phyloP scores from a whole-genome alignment of 2,329 filamentous ascomycete genomes.

The Grosmannia serpens region DNA sequence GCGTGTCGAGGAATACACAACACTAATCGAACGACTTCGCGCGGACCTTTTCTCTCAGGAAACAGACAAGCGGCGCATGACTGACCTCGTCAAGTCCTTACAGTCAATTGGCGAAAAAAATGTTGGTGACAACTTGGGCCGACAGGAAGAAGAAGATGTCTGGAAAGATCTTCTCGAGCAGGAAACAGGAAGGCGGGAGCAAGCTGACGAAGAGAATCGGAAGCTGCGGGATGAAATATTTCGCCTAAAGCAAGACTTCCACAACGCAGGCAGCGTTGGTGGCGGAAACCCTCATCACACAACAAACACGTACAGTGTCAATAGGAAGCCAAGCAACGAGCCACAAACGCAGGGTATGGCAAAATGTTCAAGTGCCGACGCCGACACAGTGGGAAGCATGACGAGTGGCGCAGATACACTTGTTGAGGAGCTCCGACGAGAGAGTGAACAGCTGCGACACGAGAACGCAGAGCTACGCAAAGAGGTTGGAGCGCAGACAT shows the following conservation, averaged over 20 bases:
- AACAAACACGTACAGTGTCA: slow-evolving; percentile 56
- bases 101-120: slow-evolving; percentile 47
- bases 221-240: slow-evolving; percentile 75
- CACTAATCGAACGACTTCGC: slow-evolving; percentile 71
- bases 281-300: slow-evolving; percentile 38
- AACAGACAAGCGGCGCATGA: slow-evolving; percentile 74
- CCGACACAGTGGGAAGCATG: slow-evolving; percentile 31
- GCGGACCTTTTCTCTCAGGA: slow-evolving; percentile 70
- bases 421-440: slow-evolving; percentile 61
- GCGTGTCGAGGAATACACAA: slow-evolving; percentile 70
- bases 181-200: slow-evolving; percentile 78
- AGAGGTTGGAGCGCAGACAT: slow-evolving; percentile 90
- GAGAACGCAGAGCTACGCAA: slow-evolving; percentile 88
- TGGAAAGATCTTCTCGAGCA: slow-evolving; percentile 93
- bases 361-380: slow-evolving; percentile 18
- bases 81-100: slow-evolving; percentile 58
- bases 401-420: slow-evolving; percentile 53
- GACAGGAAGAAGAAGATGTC: slow-evolving; percentile 63
- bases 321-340: slow-evolving; percentile 38
- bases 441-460: slow-evolving; percentile 67
- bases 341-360: slow-evolving; percentile 18
- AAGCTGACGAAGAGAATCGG: slow-evolving; percentile 80
- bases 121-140: slow-evolving; percentile 28
- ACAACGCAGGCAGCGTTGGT: slow-evolving; percentile 15
- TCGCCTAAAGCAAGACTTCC: slow-evolving; percentile 52